Conservation (phyloP, 768 basidiomycete genomes). For the Leccinum subgranulosum region DNA sequence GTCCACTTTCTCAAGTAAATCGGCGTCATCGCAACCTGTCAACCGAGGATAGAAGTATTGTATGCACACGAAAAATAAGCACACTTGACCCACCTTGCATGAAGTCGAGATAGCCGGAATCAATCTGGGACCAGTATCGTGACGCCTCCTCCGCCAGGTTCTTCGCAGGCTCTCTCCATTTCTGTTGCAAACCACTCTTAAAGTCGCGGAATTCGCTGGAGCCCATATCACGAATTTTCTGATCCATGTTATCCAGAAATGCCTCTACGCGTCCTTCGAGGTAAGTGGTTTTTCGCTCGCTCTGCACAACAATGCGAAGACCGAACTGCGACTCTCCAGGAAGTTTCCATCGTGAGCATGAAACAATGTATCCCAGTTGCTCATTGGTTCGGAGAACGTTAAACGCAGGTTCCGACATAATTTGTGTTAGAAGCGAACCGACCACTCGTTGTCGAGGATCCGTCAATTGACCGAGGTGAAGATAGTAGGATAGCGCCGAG, state of each 20-base stretch:
- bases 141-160: slow-evolving; percentile 79
- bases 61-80: not conserved
- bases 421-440: slow-evolving; percentile 72
- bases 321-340: slow-evolving; percentile 71
- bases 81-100: slow-evolving; percentile 57
- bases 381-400: slow-evolving; percentile 89
- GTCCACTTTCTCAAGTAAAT: slow-evolving; percentile 56
- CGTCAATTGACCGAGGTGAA: slow-evolving; percentile 68
- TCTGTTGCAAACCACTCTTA: slow-evolving; percentile 70
- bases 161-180: slow-evolving; percentile 84
- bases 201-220: slow-evolving; percentile 76
- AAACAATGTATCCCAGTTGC: slow-evolving; percentile 93
- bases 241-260: slow-evolving; percentile 76
- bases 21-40: slow-evolving; percentile 72
- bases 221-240: slow-evolving; percentile 63
- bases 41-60: not conserved
- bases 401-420: slow-evolving; percentile 90
- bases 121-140: slow-evolving; percentile 69
- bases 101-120: slow-evolving; percentile 85
- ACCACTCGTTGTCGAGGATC: slow-evolving; percentile 65
- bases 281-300: slow-evolving; percentile 74
- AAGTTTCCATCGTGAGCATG: slow-evolving; percentile 52
- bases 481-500: slow-evolving; percentile 81
- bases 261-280: slow-evolving; percentile 87
- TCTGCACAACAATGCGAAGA: slow-evolving; percentile 82